phyloP scores from a whole-genome alignment of 2,329 filamentous ascomycete species.

The Cladosporium phlei region DNA sequence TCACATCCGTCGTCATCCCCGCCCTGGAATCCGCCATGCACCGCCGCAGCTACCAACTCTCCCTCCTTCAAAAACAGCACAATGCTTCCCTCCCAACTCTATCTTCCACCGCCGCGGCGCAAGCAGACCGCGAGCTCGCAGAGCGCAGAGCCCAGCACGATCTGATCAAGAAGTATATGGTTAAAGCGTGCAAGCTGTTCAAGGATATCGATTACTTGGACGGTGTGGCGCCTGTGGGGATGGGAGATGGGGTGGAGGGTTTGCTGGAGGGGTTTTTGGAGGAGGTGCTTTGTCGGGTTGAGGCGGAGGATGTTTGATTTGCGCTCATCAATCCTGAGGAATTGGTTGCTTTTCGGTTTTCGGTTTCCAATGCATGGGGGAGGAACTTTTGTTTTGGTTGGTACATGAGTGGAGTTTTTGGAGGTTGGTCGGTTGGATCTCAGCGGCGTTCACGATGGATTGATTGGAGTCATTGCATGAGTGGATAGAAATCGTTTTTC shows the following conservation, averaged over 20 bases:
- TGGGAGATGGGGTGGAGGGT: conserved; percentile 84
- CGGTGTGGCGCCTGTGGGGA: conserved; percentile 79
- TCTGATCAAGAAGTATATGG: conserved; percentile 72
- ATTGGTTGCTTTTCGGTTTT: no score
- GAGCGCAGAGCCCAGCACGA: conserved; percentile 53
- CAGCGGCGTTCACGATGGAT: no score
- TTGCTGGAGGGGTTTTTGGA: conserved; percentile 91
- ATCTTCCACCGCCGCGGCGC: conserved; percentile 35
- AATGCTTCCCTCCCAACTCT: conserved; percentile 11
- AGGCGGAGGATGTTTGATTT: conserved; percentile 70
- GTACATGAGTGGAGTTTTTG: no score
- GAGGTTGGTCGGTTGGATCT: no score
- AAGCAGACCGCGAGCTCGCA: conserved; percentile 13
- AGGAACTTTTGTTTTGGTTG: no score
- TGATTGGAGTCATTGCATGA: no score
- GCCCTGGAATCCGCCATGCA: conserved; percentile 87
- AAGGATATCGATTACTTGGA: conserved; percentile 88
- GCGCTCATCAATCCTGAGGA: no score
- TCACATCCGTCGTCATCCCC: conserved; percentile 75
- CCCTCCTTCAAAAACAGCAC: conserved; percentile 47
- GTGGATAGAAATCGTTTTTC: no score
- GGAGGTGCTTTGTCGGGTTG: conserved; percentile 86
- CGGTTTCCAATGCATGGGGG: no score
- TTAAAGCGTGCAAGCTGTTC: conserved; percentile 76
- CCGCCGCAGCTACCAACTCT: conserved; percentile 60